Evolutionary conservation across 2,329 filamentous ascomycete genomes (phyloP).

Genomic region (Dissoconium aciculare): DNA sequence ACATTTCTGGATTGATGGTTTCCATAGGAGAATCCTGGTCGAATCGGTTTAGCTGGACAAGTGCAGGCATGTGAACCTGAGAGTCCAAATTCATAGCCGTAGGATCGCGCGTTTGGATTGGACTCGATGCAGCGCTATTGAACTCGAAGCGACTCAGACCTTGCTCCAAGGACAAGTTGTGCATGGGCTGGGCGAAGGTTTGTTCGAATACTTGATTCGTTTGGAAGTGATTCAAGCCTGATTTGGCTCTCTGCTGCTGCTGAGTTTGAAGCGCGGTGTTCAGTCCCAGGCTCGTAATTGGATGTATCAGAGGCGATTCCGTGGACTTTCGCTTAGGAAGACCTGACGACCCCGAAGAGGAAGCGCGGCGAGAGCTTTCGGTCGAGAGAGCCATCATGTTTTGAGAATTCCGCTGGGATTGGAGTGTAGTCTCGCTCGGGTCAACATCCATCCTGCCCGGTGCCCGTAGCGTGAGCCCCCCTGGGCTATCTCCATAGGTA

Average conservation of each 20-base stretch:
- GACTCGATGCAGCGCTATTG: slow-evolving; percentile 44
- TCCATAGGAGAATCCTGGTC: slow-evolving; percentile 19
- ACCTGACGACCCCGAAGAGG: slow-evolving; percentile 28
- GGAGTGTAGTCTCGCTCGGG: slow-evolving; percentile 9
- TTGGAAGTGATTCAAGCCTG: slow-evolving; percentile 13
- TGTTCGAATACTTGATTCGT: slow-evolving; percentile 18
- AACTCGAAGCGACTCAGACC: slow-evolving; percentile 37
- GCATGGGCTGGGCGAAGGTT: slow-evolving; percentile 18
- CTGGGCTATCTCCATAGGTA: slow-evolving; percentile 16
- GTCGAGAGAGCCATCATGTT: slow-evolving; percentile 18
- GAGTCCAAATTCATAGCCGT: slow-evolving; percentile 19
- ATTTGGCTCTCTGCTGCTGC: slow-evolving; percentile 16
- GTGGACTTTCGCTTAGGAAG: slow-evolving; percentile 28
- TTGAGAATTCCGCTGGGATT: slow-evolving; percentile 7
- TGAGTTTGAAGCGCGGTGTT: slow-evolving; percentile 15
- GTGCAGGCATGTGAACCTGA: slow-evolving; percentile 13
- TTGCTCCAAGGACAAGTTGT: slow-evolving; percentile 22
- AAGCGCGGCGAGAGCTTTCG: slow-evolving; percentile 30
- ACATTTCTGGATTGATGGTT: slow-evolving; percentile 23
- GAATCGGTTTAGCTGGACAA: slow-evolving; percentile 11
- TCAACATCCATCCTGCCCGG: slow-evolving; percentile 17
- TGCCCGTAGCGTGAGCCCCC: slow-evolving; percentile 14
- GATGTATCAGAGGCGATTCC: slow-evolving; percentile 23
- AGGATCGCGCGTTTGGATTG: slow-evolving; percentile 23
- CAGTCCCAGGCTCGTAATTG: slow-evolving; percentile 12